Conservation (phyloP, 1,284 basidiomycete species). For the Fomitopsis schrenkii region DNA sequence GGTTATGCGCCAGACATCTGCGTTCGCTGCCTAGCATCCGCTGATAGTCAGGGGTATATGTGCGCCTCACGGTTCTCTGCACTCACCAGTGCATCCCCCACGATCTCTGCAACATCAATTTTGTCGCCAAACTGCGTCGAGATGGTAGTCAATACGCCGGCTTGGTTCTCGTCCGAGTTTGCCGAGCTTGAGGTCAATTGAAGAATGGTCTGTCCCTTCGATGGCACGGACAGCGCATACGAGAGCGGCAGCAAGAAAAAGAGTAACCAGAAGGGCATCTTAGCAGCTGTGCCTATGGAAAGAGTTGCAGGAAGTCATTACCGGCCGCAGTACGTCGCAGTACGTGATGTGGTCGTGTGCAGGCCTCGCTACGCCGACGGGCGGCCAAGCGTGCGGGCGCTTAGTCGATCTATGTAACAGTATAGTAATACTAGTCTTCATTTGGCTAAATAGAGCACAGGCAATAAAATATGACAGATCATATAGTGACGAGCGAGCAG, state of each 20-base stretch:
- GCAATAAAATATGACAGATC: no score
- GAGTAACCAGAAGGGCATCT: neutral
- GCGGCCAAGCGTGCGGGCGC: neutral
- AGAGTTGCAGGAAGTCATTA: neutral
- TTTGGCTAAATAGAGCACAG: no score
- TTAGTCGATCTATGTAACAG: no score
- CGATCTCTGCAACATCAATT: conserved; percentile 10
- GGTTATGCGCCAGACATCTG: conserved; percentile 26
- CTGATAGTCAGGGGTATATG: neutral
- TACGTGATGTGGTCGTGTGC: neutral
- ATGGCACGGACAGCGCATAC: neutral
- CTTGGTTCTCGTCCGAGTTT: neutral
- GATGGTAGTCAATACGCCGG: conserved; percentile 10
- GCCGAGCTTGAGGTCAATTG: neutral
- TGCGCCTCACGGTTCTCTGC: neutral
- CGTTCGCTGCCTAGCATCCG: conserved; percentile 16
- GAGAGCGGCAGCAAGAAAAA: neutral
- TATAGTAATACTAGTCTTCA: no score
- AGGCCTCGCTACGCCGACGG: neutral
- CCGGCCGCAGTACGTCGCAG: neutral
- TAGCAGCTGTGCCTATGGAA: neutral
- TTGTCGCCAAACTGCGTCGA: neutral
- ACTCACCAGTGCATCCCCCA: conserved; percentile 16
- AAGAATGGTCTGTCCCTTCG: neutral
- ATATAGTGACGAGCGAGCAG: no score